Base-by-base conservation (phyloP, 176 grass and related monocot genomes). In the Tillandsia leiboldiana region DNA sequence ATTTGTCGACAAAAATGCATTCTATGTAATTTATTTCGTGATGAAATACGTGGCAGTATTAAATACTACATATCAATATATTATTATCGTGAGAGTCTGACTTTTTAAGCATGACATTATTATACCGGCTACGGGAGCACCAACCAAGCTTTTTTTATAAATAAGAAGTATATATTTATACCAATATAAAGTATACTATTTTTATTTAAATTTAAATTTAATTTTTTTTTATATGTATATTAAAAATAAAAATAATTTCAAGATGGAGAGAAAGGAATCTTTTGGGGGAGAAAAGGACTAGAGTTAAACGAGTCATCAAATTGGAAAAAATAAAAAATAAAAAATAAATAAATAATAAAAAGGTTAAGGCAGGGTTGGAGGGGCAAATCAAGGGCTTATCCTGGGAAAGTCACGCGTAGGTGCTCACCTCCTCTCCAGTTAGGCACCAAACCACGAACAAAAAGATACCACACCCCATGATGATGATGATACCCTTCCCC, bases 31-130 rank as follows among this genome's bases (percentile, higher is more conserved):
- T 42, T 42, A 42, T 42, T 42, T 7, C 33, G 33, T 5, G 33
- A 42, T 42, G 33, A 3, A 3, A 42, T 42, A 42, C 33, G 3
- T 42, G 33, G 8, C 33, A 8, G 7, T 42, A 42, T 42, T 42
- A 3, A 42, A 42, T 42, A 42, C 33, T 42, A 42, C 33, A 42
- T 7, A 5, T 5, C 33, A 18, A 12, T 51, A 68, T 14, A 29
- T 50, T 8, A 53, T 9, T 53, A 56, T 56, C 15, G 52, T 0
- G 12, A 6, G 15, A 20, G 52, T 69, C 14, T 69, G 52, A 59
- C 52, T 20, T 59, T 59, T 72, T 59, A 59, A 10, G 26, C 70
- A 27, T 72, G 53, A 58, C 15, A 72, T 72, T 72, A 72, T 33
- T 58, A 11, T 59, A 72, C 42, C 12, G 27, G 5, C 1, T 1